Conservation (phyloP, 371 early-diverging fungal genomes). For the Saksenaea oblongispora region DNA sequence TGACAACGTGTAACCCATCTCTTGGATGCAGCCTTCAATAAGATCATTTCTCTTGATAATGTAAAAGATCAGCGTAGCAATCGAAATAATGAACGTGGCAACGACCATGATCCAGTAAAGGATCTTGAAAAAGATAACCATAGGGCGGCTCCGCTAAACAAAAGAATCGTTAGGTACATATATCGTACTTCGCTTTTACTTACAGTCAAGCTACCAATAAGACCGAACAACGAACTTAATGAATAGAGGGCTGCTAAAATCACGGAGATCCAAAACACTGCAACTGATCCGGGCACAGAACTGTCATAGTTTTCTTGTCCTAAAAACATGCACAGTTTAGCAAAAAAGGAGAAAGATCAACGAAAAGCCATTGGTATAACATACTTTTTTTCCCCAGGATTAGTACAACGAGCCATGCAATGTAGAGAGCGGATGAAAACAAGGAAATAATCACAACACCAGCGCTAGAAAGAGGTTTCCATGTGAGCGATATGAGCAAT, state of each 20-base stretch:
- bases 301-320: background rate
- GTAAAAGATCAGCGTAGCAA: constrained; percentile 12
- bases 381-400: background rate
- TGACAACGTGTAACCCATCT: background rate
- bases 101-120: constrained; percentile 19
- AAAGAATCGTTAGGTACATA: background rate
- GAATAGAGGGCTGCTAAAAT: constrained; percentile 10
- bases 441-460: constrained; percentile 15
- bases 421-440: constrained; percentile 8
- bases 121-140: constrained; percentile 4
- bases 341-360: background rate
- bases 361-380: background rate
- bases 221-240: constrained; percentile 18
- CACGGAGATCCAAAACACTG: background rate
- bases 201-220: constrained; percentile 23
- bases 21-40: constrained; percentile 15
- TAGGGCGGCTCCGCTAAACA: constrained; percentile 3
- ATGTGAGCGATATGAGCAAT: background rate
- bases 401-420: background rate
- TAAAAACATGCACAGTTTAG: background rate
- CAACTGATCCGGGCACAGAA: background rate
- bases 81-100: constrained; percentile 9
- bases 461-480: background rate
- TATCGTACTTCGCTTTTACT: constrained; percentile 23
- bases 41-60: constrained; percentile 11